These are phyloP conservation scores for Guadua angustifolia DNA, from an alignment of 176 grass and related monocot genomes.

Conservation along the genomic window DNA sequence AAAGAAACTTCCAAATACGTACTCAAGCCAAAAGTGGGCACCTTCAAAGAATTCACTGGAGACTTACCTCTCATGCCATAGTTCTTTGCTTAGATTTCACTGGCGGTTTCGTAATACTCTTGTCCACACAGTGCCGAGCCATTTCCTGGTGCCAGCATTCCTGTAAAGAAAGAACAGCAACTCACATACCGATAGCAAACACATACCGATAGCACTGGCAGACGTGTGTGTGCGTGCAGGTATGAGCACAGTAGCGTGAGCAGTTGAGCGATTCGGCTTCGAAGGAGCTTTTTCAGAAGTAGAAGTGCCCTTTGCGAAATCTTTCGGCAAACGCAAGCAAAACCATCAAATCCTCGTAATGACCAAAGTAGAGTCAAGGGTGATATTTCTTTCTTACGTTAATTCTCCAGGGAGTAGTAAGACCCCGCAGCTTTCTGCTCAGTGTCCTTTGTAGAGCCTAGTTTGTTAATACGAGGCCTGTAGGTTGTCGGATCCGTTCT, in stretches of 20 bases:
- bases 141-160: not conserved
- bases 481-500: no score
- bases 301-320: conserved; percentile 32
- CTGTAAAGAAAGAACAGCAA: not conserved
- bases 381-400: no score
- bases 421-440: no score
- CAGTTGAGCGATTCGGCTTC: conserved; percentile 9
- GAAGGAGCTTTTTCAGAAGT: conserved; percentile 24
- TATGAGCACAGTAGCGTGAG: not conserved
- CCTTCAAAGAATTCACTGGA: not conserved
- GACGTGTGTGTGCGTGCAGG: not conserved
- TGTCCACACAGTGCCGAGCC: not conserved
- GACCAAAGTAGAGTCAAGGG: no score
- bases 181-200: not conserved
- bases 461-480: no score
- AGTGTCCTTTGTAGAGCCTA: no score
- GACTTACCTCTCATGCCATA: conserved; percentile 25
- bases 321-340: no score
- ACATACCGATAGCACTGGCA: conserved; percentile 30
- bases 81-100: conserved; percentile 15
- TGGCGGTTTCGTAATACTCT: not conserved
- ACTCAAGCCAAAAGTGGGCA: not conserved
- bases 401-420: no score
- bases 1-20: not conserved
- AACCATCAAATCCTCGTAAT: no score